Evolutionary conservation across 2,329 filamentous ascomycete genomes (phyloP), one percentile per base, ranked within the genome.

Genomic region (Aspergillus brasiliensis): DNA sequence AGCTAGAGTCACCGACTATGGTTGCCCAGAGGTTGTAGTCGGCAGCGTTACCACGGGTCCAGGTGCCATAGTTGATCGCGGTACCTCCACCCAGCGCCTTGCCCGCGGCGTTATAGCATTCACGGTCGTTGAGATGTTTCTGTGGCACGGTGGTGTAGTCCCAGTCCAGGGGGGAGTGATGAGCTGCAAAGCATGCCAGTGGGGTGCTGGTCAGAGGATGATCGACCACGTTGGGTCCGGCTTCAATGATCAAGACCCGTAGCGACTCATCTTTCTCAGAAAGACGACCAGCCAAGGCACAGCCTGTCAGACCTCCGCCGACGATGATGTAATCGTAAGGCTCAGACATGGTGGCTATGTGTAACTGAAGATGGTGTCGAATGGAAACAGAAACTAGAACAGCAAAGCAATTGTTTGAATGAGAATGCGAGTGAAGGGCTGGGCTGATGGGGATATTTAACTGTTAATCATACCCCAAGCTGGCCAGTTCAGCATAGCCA

Each of bases 1-100:
- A 86, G 2, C 73, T 68, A 1, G 75, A 51, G 56, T 84, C 81
- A 2, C 70, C 73, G 0, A 77, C 71, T 2, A 74, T 64, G 31
- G 73, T 65, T 2, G 74, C 79, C 82, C 81, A 84, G 47, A 75
- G 71, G 21, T 83, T 75, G 61, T 79, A 84, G 62, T 83, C 81
- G 5, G 69, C 65, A 2, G 71, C 69, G 31, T 76, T 73, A 2
- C 81, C 81, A 28, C 81, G 79, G 23, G 77, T 77, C 73, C 80
- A 81, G 5, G 70, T 63, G 62, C 74, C 73, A 17, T 71, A 77
- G 58, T 83, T 82, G 40, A 78, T 77, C 3, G 73, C 71, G 1
- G 74, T 73, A 4, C 77, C 73, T 0, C 80, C 80, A 0, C 78
- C 75, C 3, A 83, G 69, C 2, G 73, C 76, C 55, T 79, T 82